Base-by-base conservation (phyloP, 1,284 basidiomycete genomes). In the Sporisorium scitamineum region DNA sequence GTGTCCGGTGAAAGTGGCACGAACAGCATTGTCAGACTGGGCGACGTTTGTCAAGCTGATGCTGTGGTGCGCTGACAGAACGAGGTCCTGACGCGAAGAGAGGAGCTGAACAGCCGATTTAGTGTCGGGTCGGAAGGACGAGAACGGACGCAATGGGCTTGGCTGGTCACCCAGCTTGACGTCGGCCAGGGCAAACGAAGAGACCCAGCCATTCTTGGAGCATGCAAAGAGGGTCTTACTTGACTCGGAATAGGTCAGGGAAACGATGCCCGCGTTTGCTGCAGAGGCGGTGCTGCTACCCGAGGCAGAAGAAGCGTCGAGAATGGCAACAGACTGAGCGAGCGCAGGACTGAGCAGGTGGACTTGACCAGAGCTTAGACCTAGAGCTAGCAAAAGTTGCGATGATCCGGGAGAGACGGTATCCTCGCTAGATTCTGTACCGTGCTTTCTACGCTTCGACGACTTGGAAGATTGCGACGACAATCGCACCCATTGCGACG, bases 351-450 rank as follows among this genome's bases (percentile, higher is more conserved):
- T 78, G 32, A 81, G 77, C 34, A 84, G 67, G 20, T 80, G 80
- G 11, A 84, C 61, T 22, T 71, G 64, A 41, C 80, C 82, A 11
- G 77, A 63, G 24, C 74, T 71, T 26, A 82, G 41, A 44, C 82
- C 82, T 18, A 84, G 77, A 24, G 82, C 82, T 6, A 84, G 56
- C 31, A 82, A 66, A n/a, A 69, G 64, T 58, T 74, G 71, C 10
- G 70, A 63, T 3, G 68, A 67, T 3, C 44, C 54, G 5, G 68
- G 44, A 18, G 58, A 26, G 24, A 51, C 14, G 18, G 51, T 29
- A 18, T 75, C 62, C 10, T 68, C 41, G 20, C 57, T 56, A n/a
- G 48, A 50, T 7, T 69, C 70, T 20, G 63, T 61, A 20, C 57
- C 71, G 31, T 70, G 69, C 60, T 79, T 80, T 60, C 76, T 78